Percentiles rank a stretch among this genome's conserved stretches.
phyloP scores from a whole-genome alignment of 345 rosid species.

The Balakata baccata region DNA sequence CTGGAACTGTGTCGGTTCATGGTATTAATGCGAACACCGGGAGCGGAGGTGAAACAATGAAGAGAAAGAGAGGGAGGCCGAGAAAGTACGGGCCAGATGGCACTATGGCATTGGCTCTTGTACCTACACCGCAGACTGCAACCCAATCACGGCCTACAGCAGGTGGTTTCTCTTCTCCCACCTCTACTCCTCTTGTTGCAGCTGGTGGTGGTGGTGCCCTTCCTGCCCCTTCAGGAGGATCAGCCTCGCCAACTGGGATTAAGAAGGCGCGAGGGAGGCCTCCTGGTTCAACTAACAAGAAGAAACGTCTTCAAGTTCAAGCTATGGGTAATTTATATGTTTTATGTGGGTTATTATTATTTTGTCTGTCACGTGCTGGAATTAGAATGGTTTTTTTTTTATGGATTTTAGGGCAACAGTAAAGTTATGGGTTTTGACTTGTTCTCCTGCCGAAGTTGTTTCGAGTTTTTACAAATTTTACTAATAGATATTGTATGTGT shows the following conservation, averaged over 20 bases:
- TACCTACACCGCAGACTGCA: constrained; percentile 24
- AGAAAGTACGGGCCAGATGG: constrained; percentile 69
- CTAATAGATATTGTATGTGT: not conserved
- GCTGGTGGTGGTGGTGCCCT: not conserved
- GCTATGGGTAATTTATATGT: constrained; percentile 47
- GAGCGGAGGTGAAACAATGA: constrained; percentile 30
- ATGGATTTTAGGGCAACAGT: no score
- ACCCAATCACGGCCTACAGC: constrained; percentile 9
- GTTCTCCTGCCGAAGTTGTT: not conserved
- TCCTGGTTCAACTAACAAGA: constrained; percentile 76
- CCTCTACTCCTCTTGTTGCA: constrained; percentile 7
- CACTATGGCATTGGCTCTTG: constrained; percentile 40
- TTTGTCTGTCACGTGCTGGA: constrained; percentile 19
- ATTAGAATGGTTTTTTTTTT: constrained; percentile 9
- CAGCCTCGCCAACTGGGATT: constrained; percentile 39
- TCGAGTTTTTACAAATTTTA: no score
- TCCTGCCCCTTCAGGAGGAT: constrained; percentile 15
- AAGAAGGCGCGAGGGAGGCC: constrained; percentile 86
- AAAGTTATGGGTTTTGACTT: not conserved
- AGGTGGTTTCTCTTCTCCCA: constrained; percentile 34
- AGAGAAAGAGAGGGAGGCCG: constrained; percentile 68
- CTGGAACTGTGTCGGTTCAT: constrained; percentile 8
- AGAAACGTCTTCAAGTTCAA: constrained; percentile 44
- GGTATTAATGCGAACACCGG: constrained; percentile 35
- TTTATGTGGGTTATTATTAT: not conserved